Base-by-base conservation (phyloP, 768 basidiomycete genomes). In the Suillus decipiens region DNA sequence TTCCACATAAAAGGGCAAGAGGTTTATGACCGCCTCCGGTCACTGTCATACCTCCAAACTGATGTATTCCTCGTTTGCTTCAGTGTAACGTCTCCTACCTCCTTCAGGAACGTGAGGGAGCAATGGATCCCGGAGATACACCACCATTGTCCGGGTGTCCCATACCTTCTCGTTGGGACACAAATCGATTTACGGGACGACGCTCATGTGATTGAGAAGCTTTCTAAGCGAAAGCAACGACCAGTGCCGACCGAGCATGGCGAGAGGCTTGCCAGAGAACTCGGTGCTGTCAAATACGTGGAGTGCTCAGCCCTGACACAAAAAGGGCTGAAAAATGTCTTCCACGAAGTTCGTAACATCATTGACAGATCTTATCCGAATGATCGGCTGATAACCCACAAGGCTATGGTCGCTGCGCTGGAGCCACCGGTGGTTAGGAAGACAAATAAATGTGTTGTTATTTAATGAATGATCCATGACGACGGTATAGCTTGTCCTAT, bases 51-150 rank as follows among this genome's bases (percentile, higher is more conserved):
- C 84, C 97, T 97, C 37, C 97, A 99, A 80, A 99, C 97, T 64
- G 96, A 99, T 73, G 97, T 99, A 63, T 99, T 99, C 86, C 84
- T 99, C 62, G 96, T 99, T 69, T 99, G 97, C 80, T 99, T 99
- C 84, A 95, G 93, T 73, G 97, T 99, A 70, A 98, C 96, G 50
- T 95, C 93, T 12, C 97, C 96, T 3, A 95, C 97, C 33, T 96
- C 95, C 55, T 99, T 98, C 74, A 97, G 99, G 79, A 99, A 99
- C 90, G 96, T 99, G 72, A 99, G 97, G 86, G 97, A 99, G 81
- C 99, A 99, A 77, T 99, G 97, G 97, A 97, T 99, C 86, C 97
- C 97, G 5, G 97, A 99, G 81, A 96, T 99, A 59, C 95, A 96
- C 76, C 97, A 99, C 76, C 97, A 99, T 74, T 99, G 97, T 83